Conservation (phyloP, 495 filamentous ascomycete species). For the Physcia stellaris region DNA sequence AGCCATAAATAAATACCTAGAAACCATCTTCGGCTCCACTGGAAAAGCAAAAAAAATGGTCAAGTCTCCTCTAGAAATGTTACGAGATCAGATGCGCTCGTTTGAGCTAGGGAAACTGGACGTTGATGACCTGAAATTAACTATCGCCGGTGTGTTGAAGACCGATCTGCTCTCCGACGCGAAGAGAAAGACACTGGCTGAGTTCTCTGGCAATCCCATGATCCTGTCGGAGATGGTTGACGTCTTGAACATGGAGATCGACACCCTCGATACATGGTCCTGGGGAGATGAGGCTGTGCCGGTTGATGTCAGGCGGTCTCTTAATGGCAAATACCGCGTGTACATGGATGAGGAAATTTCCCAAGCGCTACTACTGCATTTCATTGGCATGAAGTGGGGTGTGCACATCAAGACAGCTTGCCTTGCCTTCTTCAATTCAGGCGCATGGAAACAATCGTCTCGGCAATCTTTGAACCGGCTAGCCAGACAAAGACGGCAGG, state of each 20-base stretch:
- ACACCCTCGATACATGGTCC: slow-evolving; percentile 38
- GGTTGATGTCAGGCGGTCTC: slow-evolving; percentile 37
- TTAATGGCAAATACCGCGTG: slow-evolving; percentile 40
- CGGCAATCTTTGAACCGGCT: slow-evolving; percentile 7
- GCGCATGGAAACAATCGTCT: slow-evolving; percentile 30
- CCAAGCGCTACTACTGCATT: slow-evolving; percentile 48
- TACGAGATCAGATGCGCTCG: slow-evolving; percentile 10
- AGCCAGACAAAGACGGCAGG: slow-evolving; percentile 17
- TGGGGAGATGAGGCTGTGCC: slow-evolving; percentile 37
- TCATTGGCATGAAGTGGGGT: slow-evolving; percentile 41
- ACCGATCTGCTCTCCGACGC: slow-evolving; percentile 42
- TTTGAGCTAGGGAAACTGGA: slow-evolving; percentile 23
- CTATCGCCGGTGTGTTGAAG: slow-evolving; percentile 33
- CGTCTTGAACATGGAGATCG: slow-evolving; percentile 46
- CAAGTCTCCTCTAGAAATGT: slow-evolving; percentile 12
- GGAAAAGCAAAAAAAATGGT: slow-evolving; percentile 13
- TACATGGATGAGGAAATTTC: slow-evolving; percentile 48
- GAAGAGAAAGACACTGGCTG: slow-evolving; percentile 36
- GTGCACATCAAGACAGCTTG: slow-evolving; percentile 35
- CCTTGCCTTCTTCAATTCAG: slow-evolving; percentile 23
- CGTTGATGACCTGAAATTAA: slow-evolving; percentile 24
- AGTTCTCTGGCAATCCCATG: slow-evolving; percentile 33
- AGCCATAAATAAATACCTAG: slow-evolving; percentile 16
- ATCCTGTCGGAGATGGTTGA: slow-evolving; percentile 42
- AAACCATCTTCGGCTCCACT: slow-evolving; percentile 17